phyloP scores from a whole-genome alignment of 2,329 filamentous ascomycete genomes.

The Corinectria fuckeliana region DNA sequence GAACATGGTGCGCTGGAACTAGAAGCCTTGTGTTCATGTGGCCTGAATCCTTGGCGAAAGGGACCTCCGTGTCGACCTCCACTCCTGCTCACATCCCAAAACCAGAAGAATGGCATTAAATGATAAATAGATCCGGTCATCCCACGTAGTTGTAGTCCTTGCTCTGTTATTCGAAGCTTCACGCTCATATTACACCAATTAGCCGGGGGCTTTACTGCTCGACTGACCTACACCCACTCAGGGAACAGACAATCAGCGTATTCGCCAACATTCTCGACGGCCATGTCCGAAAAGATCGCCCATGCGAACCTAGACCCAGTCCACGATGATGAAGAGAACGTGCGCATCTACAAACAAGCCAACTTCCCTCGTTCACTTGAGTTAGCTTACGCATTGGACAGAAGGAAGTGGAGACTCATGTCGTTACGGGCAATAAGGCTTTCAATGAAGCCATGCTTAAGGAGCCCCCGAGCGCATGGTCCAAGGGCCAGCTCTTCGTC shows the following conservation, averaged over 20 bases:
- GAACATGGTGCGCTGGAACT: background rate
- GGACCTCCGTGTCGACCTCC: background rate
- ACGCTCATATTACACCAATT: background rate
- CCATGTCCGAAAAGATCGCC: constrained; percentile 18
- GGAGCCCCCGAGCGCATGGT: constrained; percentile 55
- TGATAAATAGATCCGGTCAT: background rate
- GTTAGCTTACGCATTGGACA: background rate
- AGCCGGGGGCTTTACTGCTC: background rate
- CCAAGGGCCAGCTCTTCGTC: constrained; percentile 47
- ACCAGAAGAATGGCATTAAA: background rate
- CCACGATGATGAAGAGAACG: constrained; percentile 9
- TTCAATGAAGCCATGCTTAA: constrained; percentile 62
- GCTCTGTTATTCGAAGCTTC: background rate
- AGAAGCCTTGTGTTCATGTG: background rate
- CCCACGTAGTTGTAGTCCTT: background rate
- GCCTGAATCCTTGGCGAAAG: constrained; percentile 2
- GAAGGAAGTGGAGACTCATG: constrained; percentile 43
- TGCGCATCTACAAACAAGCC: background rate
- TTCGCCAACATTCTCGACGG: background rate
- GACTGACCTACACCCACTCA: background rate
- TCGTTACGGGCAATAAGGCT: constrained; percentile 59
- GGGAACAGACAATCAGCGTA: background rate
- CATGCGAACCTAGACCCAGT: background rate
- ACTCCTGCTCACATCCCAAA: background rate
- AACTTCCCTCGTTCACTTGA: background rate